Base-by-base conservation (phyloP, 305 asterid species). In the Coffea humblotiana region DNA sequence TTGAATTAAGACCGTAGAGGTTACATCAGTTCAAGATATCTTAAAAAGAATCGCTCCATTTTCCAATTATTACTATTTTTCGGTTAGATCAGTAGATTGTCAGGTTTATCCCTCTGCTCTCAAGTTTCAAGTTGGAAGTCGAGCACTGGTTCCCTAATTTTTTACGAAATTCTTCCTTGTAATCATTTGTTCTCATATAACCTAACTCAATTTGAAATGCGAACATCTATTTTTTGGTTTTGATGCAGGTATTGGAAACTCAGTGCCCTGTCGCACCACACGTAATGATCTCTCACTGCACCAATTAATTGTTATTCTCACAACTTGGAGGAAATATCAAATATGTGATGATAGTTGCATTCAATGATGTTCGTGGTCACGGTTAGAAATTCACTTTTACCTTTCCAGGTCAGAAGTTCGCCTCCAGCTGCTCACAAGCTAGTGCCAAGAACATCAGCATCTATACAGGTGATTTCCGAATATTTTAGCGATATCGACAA, bases 381-480 rank as follows among this genome's bases (percentile, higher is more conserved):
- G 61, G 45, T 47, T 70, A 32, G 82, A 37, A 16, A 75, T 75
- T 58, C 23, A 32, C 0, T 82, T 56, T 71, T 77, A 51, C 71
- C 82, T 63, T 35, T 86, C 48, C 92, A 96, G 98, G 92, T 37
- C 93, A 88, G 89, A 94, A 92, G 85, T 84, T 88, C 80, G 97
- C 88, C 47, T 87, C 90, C 70, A 89, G 97, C 88, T 96, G 98
- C 87, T 88, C 97, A 80, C 89, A 84, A 87, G 83, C 85, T 76
- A 85, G 81, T 82, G 86, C 90, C 16, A 86, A 82, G 85, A 87
- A 74, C 76, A 54, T 83, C 60, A 83, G 80, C 80, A 80, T 89
- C 51, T 91, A 94, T 88, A 85, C 89, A 48, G 97, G 99, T 88
- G 81, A 83, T 72, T 65, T 35, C 23, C 14, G 48, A 54, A 11